Percentiles rank a stretch among this genome's conserved stretches.
These are phyloP conservation scores for Gonapodya sp. DNA, from an alignment of 192 early-diverging fungal genomes.

Conservation along the genomic window DNA sequence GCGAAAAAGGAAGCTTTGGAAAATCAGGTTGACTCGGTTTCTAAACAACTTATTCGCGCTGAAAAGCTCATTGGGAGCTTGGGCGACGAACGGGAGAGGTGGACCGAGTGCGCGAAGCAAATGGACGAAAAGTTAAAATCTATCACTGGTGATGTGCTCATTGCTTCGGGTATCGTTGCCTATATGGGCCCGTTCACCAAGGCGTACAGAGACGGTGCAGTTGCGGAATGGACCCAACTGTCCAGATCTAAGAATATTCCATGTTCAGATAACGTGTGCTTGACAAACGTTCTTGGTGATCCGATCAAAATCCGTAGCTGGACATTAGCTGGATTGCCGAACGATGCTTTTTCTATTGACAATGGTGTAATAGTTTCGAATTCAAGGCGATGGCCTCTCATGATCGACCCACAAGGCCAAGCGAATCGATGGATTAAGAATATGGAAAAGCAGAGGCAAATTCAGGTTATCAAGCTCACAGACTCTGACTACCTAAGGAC, in stretches of 20 bases:
- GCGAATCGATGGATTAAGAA: slow-evolving; percentile 55
- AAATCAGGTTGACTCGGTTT: slow-evolving; percentile 46
- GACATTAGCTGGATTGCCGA: slow-evolving; percentile 44
- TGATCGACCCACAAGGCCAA: slow-evolving; percentile 55
- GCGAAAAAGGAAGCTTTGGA: slow-evolving; percentile 47
- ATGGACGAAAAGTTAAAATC: slow-evolving; percentile 36
- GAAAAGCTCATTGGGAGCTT: slow-evolving; percentile 51
- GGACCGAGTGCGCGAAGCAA: slow-evolving; percentile 45
- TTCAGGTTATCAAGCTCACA: slow-evolving; percentile 45
- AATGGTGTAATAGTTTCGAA: slow-evolving; percentile 48
- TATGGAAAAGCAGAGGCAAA: slow-evolving; percentile 41
- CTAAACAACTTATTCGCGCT: slow-evolving; percentile 48
- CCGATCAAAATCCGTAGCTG: slow-evolving; percentile 42
- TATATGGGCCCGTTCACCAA: slow-evolving; percentile 53
- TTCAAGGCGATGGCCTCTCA: slow-evolving; percentile 45
- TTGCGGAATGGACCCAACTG: slow-evolving; percentile 31
- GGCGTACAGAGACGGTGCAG: slow-evolving; percentile 43
- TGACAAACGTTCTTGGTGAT: slow-evolving; percentile 40
- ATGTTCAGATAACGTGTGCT: slow-evolving; percentile 41
- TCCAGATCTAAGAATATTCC: slow-evolving; percentile 39
- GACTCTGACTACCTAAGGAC: slow-evolving; percentile 48
- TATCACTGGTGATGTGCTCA: slow-evolving; percentile 48
- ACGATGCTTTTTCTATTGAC: slow-evolving; percentile 52
- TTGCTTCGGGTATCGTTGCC: slow-evolving; percentile 48
- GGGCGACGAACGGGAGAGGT: slow-evolving; percentile 45